These are phyloP conservation scores for Fagopyrum homotropicum DNA, from an alignment of 148 eudicot genomes.

Conservation along the genomic window DNA sequence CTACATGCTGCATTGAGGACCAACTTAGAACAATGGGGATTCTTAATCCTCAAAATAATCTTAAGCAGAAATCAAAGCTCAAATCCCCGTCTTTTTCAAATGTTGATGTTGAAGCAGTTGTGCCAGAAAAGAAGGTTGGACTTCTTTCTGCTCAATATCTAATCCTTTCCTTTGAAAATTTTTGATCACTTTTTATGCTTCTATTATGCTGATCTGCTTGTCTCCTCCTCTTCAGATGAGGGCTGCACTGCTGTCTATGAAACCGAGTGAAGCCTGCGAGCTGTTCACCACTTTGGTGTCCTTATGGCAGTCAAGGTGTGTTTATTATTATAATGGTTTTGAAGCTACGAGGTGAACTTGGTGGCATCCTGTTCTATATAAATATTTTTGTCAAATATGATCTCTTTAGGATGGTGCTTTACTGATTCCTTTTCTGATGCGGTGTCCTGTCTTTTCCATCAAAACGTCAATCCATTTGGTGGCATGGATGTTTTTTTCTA, in stretches of 20 bases:
- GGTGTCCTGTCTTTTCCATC: not conserved
- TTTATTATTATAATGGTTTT: conserved; percentile 7
- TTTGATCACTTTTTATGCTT: not conserved
- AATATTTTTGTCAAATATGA: not conserved
- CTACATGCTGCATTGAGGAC: conserved; percentile 60
- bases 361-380: not conserved
- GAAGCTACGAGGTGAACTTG: not conserved
- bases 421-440: conserved; percentile 1
- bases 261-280: conserved; percentile 46
- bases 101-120: conserved; percentile 45
- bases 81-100: conserved; percentile 35
- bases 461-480: not conserved
- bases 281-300: conserved; percentile 47
- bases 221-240: conserved; percentile 43
- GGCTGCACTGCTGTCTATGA: conserved; percentile 52
- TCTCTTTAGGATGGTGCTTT: not conserved
- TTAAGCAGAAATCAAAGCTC: conserved; percentile 21
- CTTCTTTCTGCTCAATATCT: not conserved
- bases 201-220: conserved; percentile 11
- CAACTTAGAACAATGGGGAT: conserved; percentile 60
- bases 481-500: too few relatives aligned
- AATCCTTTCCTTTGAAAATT: not conserved
- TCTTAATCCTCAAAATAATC: conserved; percentile 31
- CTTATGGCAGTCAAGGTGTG: conserved; percentile 76
- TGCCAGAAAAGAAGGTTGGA: conserved; percentile 63